phyloP scores from a whole-genome alignment of 202 grass and related monocot genomes.

The Thinopyrum obtusiflorum region DNA sequence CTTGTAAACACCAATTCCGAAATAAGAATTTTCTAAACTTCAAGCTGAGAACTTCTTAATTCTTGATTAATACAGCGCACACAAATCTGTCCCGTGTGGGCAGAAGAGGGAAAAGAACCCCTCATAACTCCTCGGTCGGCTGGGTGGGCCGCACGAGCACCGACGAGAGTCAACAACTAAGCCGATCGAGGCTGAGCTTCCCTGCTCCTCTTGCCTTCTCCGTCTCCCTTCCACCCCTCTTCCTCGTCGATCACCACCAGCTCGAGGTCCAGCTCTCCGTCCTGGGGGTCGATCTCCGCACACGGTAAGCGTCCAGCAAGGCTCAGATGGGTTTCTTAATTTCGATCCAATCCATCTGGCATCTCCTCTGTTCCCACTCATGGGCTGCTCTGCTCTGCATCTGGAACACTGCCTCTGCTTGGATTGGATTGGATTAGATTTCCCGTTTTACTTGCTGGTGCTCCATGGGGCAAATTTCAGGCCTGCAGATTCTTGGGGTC shows the following conservation, averaged over 20 bases:
- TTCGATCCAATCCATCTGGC: not conserved
- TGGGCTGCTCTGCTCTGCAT: not conserved
- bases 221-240: not conserved
- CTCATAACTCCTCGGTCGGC: not conserved
- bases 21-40: not conserved
- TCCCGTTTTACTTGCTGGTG: not conserved
- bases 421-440: not conserved
- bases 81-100: not conserved
- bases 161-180: not conserved
- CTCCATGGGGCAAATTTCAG: not conserved
- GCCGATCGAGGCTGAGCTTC: not conserved
- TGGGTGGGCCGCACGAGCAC: not conserved
- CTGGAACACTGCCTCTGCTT: not conserved
- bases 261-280: not conserved
- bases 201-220: not conserved
- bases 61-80: not conserved
- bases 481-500: not conserved
- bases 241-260: not conserved
- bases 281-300: not conserved
- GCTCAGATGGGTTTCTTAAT: not conserved
- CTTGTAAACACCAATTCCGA: not conserved
- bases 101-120: not conserved
- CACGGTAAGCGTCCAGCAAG: not conserved
- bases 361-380: not conserved
- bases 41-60: not conserved